These are phyloP conservation scores for Daldinia vernicosa DNA, from an alignment of 495 filamentous ascomycete genomes.

Conservation along the genomic window DNA sequence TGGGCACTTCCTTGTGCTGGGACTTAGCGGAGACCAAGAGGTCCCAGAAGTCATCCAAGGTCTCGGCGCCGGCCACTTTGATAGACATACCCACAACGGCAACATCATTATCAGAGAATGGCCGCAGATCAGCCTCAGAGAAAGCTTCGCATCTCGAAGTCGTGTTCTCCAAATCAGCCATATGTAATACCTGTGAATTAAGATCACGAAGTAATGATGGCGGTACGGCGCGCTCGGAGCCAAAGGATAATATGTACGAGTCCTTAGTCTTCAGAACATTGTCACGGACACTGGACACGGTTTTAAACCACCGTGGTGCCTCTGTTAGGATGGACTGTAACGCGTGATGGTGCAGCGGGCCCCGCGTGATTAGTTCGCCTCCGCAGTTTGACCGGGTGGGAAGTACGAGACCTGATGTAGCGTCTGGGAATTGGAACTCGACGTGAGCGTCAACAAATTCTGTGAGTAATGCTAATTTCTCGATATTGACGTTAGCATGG, in stretches of 20 bases:
- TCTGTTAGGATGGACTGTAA: constrained; percentile 54
- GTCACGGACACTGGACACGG: constrained; percentile 26
- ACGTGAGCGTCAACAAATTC: constrained; percentile 41
- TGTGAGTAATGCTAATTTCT: constrained; percentile 19
- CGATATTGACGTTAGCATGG: constrained; percentile 44
- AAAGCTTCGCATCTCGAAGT: constrained; percentile 21
- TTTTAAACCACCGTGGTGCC: constrained; percentile 55
- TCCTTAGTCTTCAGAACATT: constrained; percentile 16
- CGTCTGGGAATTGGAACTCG: constrained; percentile 53
- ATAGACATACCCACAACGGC: constrained; percentile 59
- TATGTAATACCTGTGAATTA: constrained; percentile 30
- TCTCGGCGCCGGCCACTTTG: constrained; percentile 51
- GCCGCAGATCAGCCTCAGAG: constrained; percentile 17
- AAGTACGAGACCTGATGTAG: constrained; percentile 41
- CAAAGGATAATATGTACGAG: constrained; percentile 31
- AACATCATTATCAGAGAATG: constrained; percentile 44
- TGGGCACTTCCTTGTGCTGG: constrained; percentile 35
- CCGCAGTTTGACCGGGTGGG: constrained; percentile 42
- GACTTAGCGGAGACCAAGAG: constrained; percentile 42
- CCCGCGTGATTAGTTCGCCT: constrained; percentile 26
- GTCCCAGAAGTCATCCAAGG: constrained; percentile 54
- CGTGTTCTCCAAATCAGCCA: constrained; percentile 22
- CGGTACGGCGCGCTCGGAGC: constrained; percentile 31
- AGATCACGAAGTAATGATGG: constrained; percentile 30
- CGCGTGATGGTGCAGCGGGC: constrained; percentile 47